Base-by-base conservation (phyloP, 1,139 yeast species). In the Meyerozyma guilliermondii region DNA sequence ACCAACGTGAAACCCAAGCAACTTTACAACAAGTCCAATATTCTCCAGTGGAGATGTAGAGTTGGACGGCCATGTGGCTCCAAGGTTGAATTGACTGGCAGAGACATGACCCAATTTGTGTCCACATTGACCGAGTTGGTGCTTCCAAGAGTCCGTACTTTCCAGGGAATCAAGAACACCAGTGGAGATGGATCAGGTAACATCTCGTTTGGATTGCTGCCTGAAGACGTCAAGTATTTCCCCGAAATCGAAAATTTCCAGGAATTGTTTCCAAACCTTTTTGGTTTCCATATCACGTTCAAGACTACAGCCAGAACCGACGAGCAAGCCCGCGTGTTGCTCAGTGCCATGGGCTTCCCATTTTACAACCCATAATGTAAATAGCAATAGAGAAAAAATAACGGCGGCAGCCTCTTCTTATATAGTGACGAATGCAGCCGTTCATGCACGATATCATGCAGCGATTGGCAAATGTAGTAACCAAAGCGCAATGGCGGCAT, bases 11-110 rank as follows among this genome's bases (percentile, higher is more conserved):
- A 88, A 62, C 91, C 98, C 35, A 72, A 76, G 50, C 76, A 83
- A 33, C 71, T 88, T 27, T 84, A 72, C 59, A 84, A 95, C 39
- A 86, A 80, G 56, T 75, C 87, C 11, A 89, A 89, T 63, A 87
- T 88, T 39, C 85, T 92, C 43, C 78, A 81, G 35, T 91, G 97
- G 96, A 83, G 83, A 54, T 76, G 89, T 44, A 81, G 98, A 63
- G 81, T 81, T 41, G 96, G 97, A 38, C 84, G 81, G 71, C 83
- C 86, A 40, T 87, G 95, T 80, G 99, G 98, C 42, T 96, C 95
- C 46, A 87, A 87, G 60, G 84, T 83, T 17, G 80, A 78, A 47
- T 68, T 94, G 46, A 72, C 73, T 30, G 98, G 97, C 39, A 77
- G 84, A 50, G 87, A 87, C 44, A 87, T 91, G 84, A 68, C 81